Conservation (phyloP, 2,329 filamentous ascomycete species). For the Colletotrichum higginsianum region DNA sequence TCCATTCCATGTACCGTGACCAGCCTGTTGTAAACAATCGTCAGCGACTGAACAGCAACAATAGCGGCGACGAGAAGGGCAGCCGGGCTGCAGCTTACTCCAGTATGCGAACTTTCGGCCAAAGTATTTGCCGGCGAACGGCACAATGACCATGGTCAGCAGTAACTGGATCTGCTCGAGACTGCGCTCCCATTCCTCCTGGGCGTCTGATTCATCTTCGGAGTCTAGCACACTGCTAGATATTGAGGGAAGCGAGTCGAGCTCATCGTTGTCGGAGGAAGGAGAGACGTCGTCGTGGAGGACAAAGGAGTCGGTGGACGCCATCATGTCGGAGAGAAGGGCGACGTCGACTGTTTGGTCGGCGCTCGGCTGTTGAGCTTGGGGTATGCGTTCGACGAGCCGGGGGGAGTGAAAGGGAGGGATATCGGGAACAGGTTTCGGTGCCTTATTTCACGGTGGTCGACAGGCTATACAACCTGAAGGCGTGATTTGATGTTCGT, state of each 20-base stretch:
- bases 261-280: constrained; percentile 69
- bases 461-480: background rate
- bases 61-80: background rate
- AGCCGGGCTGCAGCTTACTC: constrained; percentile 72
- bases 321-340: constrained; percentile 50
- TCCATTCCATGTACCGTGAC: constrained; percentile 95
- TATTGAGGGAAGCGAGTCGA: constrained; percentile 76
- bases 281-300: constrained; percentile 61
- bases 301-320: constrained; percentile 65
- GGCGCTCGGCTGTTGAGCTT: constrained; percentile 34
- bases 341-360: constrained; percentile 22
- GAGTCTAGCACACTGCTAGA: constrained; percentile 63
- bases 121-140: constrained; percentile 94
- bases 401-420: background rate
- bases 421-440: background rate
- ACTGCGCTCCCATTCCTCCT: constrained; percentile 94
- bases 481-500: background rate
- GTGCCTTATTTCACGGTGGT: constrained; percentile 8
- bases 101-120: constrained; percentile 96
- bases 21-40: constrained; percentile 74
- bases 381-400: background rate
- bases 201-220: constrained; percentile 84
- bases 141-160: constrained; percentile 93
- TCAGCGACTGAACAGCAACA: constrained; percentile 1
- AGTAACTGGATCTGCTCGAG: constrained; percentile 94